A percentile compares a stretch with the other conserved stretches of the same genome.
These are phyloP conservation scores for Fusarium proliferatum DNA, from an alignment of 2,329 filamentous ascomycete genomes.

Conservation along the genomic window DNA sequence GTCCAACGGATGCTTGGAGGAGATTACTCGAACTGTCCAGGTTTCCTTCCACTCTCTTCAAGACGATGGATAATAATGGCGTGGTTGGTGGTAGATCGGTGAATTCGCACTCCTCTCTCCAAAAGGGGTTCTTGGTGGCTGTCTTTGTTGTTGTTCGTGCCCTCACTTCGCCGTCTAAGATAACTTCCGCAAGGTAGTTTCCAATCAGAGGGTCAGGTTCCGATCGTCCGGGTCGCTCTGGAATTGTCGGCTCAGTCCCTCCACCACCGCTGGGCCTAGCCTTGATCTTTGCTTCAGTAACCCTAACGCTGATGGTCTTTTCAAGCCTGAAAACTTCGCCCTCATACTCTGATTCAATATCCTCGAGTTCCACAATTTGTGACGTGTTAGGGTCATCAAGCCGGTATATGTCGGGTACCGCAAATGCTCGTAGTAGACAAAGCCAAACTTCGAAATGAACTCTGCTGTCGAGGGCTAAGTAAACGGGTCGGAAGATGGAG, in stretches of 20 bases:
- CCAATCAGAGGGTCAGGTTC: conserved; percentile 63
- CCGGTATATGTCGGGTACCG: conserved; percentile 89
- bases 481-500: conserved; percentile 86
- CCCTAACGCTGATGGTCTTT: conserved; percentile 67
- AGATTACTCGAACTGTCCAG: conserved; percentile 56
- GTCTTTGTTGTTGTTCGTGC: conserved; percentile 79
- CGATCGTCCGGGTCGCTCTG: conserved; percentile 34
- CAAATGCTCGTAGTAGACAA: conserved; percentile 88
- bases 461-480: conserved; percentile 85
- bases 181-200: conserved; percentile 82
- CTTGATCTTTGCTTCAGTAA: conserved; percentile 72
- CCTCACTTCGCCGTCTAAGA: conserved; percentile 82
- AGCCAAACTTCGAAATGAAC: conserved; percentile 98
- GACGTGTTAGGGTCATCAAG: conserved; percentile 58
- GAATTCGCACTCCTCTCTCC: conserved; percentile 85
- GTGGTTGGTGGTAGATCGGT: conserved; percentile 76
- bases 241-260: conserved; percentile 27
- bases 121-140: conserved; percentile 80
- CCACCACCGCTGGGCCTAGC: conserved; percentile 44
- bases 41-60: conserved; percentile 73
- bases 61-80: conserved; percentile 74
- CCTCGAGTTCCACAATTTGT: conserved; percentile 55
- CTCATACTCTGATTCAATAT: conserved; percentile 53
- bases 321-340: conserved; percentile 70
- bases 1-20: conserved; percentile 43